These are phyloP conservation scores for Beauveria sp. DNA, from an alignment of 2,329 filamentous ascomycete species.

Conservation along the genomic window DNA sequence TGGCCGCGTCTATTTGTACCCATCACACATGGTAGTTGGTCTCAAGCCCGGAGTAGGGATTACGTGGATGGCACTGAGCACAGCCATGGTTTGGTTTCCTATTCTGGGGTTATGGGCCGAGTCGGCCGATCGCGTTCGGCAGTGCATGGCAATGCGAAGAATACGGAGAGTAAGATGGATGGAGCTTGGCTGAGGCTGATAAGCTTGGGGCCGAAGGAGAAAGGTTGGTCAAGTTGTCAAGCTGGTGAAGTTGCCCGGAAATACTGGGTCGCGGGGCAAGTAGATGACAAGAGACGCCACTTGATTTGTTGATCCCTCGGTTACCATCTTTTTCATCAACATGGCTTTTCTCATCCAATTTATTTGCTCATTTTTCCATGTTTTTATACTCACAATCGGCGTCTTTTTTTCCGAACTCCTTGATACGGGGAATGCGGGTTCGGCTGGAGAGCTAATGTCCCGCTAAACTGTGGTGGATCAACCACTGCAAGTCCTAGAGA, in stretches of 20 bases:
- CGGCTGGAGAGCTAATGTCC: no score
- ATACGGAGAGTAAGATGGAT: not conserved
- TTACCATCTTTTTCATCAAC: no score
- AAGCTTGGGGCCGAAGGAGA: not conserved
- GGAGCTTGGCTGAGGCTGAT: not conserved
- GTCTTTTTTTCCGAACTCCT: no score
- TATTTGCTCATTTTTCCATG: no score
- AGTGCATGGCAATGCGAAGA: constrained; percentile 5
- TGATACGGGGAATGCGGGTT: no score
- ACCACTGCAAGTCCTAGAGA: no score
- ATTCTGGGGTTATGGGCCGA: constrained; percentile 1
- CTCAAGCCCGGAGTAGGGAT: not conserved
- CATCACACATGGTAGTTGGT: not conserved
- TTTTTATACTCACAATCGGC: no score
- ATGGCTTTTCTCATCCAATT: no score
- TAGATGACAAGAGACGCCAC: no score
- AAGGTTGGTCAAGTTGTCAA: not conserved
- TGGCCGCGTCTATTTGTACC: constrained; percentile 1
- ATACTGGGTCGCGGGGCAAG: not conserved
- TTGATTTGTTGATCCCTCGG: not conserved
- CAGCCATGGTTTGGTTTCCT: constrained; percentile 1
- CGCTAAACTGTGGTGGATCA: no score
- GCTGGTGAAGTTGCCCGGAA: not conserved
- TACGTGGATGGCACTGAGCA: not conserved
- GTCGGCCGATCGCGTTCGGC: not conserved